These are phyloP conservation scores for Venturia effusa DNA, from an alignment of 2,329 filamentous ascomycete species.

Conservation along the genomic window DNA sequence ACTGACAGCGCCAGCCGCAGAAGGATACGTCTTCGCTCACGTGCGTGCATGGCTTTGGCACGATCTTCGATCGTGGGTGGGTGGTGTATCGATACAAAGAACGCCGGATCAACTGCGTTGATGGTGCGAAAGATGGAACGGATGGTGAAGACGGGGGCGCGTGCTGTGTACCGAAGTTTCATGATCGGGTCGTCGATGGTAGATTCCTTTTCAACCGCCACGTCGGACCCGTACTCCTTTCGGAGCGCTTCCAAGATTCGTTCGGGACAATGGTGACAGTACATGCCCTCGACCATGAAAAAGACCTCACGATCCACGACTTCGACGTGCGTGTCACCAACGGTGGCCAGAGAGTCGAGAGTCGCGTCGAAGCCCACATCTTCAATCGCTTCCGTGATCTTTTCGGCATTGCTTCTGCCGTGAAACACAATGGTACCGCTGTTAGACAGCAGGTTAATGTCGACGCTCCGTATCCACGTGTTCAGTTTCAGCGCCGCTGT, in stretches of 20 bases:
- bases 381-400: conserved; percentile 40
- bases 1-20: conserved; percentile 60
- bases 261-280: conserved; percentile 34
- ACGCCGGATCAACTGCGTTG: conserved; percentile 51
- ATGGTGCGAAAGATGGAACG: conserved; percentile 63
- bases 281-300: conserved; percentile 32
- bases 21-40: conserved; percentile 58
- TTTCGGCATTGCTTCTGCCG: conserved; percentile 33
- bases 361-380: conserved; percentile 32
- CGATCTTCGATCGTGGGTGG: conserved; percentile 76
- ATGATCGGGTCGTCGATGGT: conserved; percentile 56
- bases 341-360: conserved; percentile 22
- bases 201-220: conserved; percentile 47
- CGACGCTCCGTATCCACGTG: conserved; percentile 35
- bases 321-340: conserved; percentile 14
- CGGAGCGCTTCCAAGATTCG: conserved; percentile 45
- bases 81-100: conserved; percentile 62
- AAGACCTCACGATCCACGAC: conserved; percentile 20
- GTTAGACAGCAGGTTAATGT: conserved; percentile 42
- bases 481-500: conserved; percentile 35
- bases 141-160: conserved; percentile 60
- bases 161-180: conserved; percentile 58
- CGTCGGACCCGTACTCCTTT: conserved; percentile 34
- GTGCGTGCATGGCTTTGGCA: conserved; percentile 58
- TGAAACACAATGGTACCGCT: conserved; percentile 38